Conservation (phyloP, 2,329 filamentous ascomycete species). For the Claviceps sp. region DNA sequence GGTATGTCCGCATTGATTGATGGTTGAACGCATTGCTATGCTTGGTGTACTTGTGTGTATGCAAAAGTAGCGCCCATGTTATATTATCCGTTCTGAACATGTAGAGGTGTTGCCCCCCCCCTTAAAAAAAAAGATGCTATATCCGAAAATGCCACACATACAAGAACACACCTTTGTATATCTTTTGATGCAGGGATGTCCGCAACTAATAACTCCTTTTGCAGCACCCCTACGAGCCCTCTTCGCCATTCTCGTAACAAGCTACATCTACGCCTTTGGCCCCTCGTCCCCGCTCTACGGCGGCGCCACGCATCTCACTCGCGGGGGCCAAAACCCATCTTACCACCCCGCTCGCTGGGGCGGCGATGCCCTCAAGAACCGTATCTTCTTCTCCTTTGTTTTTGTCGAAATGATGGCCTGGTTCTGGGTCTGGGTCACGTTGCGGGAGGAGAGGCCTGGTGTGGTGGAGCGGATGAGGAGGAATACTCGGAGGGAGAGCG, state of each 20-base stretch:
- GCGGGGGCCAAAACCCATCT: slow-evolving; percentile 17
- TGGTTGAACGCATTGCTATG: too few relatives aligned
- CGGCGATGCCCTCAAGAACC: slow-evolving; percentile 64
- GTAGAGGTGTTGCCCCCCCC: too few relatives aligned
- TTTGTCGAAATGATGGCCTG: slow-evolving; percentile 75
- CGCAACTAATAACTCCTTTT: background rate
- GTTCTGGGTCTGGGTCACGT: slow-evolving; percentile 71
- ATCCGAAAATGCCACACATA: slow-evolving; percentile 7
- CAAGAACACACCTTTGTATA: slow-evolving; percentile 7
- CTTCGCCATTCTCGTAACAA: slow-evolving; percentile 46
- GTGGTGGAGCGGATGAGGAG: slow-evolving; percentile 25
- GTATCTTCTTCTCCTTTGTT: slow-evolving; percentile 70
- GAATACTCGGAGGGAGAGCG: slow-evolving; percentile 5
- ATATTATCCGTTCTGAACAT: too few relatives aligned
- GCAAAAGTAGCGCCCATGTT: too few relatives aligned
- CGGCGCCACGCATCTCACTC: slow-evolving; percentile 10
- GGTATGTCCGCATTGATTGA: slow-evolving; percentile 26
- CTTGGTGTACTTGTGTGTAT: too few relatives aligned
- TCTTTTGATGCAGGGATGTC: too few relatives aligned
- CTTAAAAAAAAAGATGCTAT: too few relatives aligned
- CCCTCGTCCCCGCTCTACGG: slow-evolving; percentile 35
- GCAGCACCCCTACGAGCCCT: slow-evolving; percentile 50
- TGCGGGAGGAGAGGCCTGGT: slow-evolving; percentile 48
- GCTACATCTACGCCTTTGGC: slow-evolving; percentile 52
- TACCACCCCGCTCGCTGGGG: slow-evolving; percentile 30